Evolutionary conservation across 306 rosid species (phyloP), one percentile per base, ranked within the genome.

Genomic region (Amphicarpaea edgeworthii): DNA sequence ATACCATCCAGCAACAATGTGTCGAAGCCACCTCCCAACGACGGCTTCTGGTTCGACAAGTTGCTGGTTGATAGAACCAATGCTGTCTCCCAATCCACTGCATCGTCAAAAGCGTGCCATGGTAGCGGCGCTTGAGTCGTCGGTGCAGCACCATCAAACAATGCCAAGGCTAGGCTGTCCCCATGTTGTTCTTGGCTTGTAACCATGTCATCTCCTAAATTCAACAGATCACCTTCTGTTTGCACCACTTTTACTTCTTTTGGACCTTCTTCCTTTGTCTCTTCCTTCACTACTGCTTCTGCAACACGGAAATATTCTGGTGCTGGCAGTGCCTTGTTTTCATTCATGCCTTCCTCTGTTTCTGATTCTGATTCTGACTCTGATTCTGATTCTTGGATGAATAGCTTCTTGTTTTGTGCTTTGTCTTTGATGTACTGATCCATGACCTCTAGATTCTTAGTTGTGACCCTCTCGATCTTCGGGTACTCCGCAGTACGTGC

Each of bases 401-500:
- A n/a, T 0, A 8, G 60, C 40, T 41, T 88, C 68, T 23, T 69
- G 38, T 63, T 46, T 43, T 86, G 83, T 8, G 73, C 83, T 49
- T 77, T 95, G 51, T 96, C 91, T 28, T 69, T 85, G 8, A 96
- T 96, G 79, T 73, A 89, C 12, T 88, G 90, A 47, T 96, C 98
- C 90, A 96, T 89, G 50, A 87, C 37, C 76, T 92, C 93, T 1
- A 92, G 86, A 55, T 92, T 92, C 77, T 87, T 84, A 0, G 86
- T 82, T 10, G 99, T 90, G 42, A 96, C 88, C 81, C 63, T 92
- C 68, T 96, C 99, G 0, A 92, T 79, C 1, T 85, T 90, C 0
- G 99, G 99, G 41, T 87, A 96, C 75, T 96, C 98, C 0, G 96
- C 78, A 6, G 96, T 81, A 37, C 98, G 97, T 0, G 89, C 92